Evolutionary conservation across 169 alveolate species (phyloP).

Genomic region (Prorocentrum cordatum): DNA sequence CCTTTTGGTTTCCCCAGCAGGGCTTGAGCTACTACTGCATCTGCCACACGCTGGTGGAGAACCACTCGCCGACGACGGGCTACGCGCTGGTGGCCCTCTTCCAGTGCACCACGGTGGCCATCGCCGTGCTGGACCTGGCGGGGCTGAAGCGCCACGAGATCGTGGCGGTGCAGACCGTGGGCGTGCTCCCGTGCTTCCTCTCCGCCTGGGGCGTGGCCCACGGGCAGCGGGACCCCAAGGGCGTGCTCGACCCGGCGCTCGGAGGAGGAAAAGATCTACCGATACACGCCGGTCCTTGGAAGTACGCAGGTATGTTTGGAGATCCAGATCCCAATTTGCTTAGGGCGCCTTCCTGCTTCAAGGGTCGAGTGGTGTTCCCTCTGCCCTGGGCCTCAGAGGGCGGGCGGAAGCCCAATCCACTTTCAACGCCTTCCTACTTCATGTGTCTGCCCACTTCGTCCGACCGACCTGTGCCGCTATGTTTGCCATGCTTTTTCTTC

Average conservation of each 20-base stretch:
- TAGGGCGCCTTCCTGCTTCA: background rate
- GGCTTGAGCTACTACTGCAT: slow-evolving; percentile 58
- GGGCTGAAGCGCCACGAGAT: slow-evolving; percentile 42
- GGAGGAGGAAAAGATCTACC: too few relatives aligned
- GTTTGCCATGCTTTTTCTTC: too few relatives aligned
- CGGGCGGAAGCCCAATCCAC: too few relatives aligned
- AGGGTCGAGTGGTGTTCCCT: too few relatives aligned
- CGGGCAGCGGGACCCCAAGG: slow-evolving; percentile 23
- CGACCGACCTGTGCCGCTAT: too few relatives aligned
- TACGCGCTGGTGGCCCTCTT: slow-evolving; percentile 52
- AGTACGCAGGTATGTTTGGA: background rate
- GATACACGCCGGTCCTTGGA: too few relatives aligned
- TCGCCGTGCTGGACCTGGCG: slow-evolving; percentile 51
- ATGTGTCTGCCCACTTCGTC: too few relatives aligned
- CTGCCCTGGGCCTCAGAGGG: too few relatives aligned
- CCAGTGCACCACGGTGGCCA: slow-evolving; percentile 53
- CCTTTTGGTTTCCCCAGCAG: too few relatives aligned
- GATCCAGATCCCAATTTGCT: background rate
- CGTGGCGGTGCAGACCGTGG: slow-evolving; percentile 58
- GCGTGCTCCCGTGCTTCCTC: slow-evolving; percentile 49
- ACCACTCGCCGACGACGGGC: slow-evolving; percentile 56
- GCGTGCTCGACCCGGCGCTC: slow-evolving; percentile 54
- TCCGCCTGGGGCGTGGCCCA: slow-evolving; percentile 67
- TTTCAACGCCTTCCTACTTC: too few relatives aligned
- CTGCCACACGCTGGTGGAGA: slow-evolving; percentile 61